Evolutionary conservation across 495 filamentous ascomycete genomes (phyloP).

Genomic region (Aspergillus asperescens): DNA sequence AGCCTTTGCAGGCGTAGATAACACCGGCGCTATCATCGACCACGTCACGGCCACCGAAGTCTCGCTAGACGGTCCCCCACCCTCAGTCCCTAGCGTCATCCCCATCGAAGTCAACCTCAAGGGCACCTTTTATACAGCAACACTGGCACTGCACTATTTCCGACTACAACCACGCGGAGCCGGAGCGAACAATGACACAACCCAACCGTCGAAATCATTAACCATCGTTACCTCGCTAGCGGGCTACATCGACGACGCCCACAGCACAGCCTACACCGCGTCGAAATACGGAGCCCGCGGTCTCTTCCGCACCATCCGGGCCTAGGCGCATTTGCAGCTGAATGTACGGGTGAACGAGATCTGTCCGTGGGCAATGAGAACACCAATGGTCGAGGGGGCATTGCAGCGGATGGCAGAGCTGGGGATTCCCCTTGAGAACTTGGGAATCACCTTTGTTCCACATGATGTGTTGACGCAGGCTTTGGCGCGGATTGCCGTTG

Average conservation of each 20-base stretch:
- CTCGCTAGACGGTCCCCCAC: not conserved
- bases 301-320: not conserved
- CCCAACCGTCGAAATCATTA: not conserved
- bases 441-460: not conserved
- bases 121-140: not conserved
- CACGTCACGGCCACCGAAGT: not conserved
- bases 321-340: not conserved
- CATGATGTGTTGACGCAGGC: not conserved
- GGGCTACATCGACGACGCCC: not conserved
- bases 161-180: not conserved
- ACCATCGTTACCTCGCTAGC: not conserved
- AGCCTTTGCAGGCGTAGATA: not conserved
- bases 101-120: not conserved
- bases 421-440: not conserved
- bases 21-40: not conserved
- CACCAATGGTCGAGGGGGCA: not conserved
- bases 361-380: not conserved
- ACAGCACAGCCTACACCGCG: not conserved
- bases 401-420: not conserved
- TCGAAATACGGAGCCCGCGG: not conserved
- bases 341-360: not conserved
- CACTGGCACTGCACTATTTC: not conserved
- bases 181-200: too few relatives aligned
- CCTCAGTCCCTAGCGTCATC: not conserved
- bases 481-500: not conserved